phyloP scores from a whole-genome alignment of 73 alveolate species.

The Tetrahymena thermophila region DNA sequence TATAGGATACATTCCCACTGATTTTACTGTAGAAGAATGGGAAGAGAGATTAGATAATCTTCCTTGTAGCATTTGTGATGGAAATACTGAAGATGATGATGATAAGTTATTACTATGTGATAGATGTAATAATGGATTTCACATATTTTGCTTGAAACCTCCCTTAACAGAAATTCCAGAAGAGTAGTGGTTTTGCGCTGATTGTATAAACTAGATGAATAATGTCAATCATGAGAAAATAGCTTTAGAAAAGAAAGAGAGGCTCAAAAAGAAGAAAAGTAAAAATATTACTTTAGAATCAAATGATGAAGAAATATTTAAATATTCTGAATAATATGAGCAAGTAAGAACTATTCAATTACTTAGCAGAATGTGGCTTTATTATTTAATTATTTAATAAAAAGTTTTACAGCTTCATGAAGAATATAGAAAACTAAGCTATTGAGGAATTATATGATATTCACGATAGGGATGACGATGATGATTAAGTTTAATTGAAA shows the following conservation, averaged over 20 bases:
- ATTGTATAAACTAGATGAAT: slow-evolving; percentile 23
- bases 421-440: background rate
- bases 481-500: background rate
- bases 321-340: background rate
- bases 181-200: slow-evolving; percentile 48
- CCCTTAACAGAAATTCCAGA: slow-evolving; percentile 42
- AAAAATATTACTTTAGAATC: background rate
- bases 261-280: background rate
- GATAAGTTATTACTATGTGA: slow-evolving; percentile 43
- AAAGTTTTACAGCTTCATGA: background rate
- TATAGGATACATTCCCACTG: slow-evolving; percentile 24
- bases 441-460: background rate
- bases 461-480: background rate
- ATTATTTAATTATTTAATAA: background rate
- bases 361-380: background rate
- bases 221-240: slow-evolving; percentile 9
- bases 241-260: slow-evolving; percentile 17
- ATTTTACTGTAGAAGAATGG: slow-evolving; percentile 47
- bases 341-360: background rate
- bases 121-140: slow-evolving; percentile 54
- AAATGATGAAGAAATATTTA: slow-evolving; percentile 5
- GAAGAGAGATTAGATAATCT: slow-evolving; percentile 41
- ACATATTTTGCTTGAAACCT: slow-evolving; percentile 34
- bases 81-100: slow-evolving; percentile 42
- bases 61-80: slow-evolving; percentile 41